Percentiles rank a stretch among this genome's conserved stretches.
Evolutionary conservation across 2,329 filamentous ascomycete species (phyloP).

Genomic region (Aspergillus alliaceus): DNA sequence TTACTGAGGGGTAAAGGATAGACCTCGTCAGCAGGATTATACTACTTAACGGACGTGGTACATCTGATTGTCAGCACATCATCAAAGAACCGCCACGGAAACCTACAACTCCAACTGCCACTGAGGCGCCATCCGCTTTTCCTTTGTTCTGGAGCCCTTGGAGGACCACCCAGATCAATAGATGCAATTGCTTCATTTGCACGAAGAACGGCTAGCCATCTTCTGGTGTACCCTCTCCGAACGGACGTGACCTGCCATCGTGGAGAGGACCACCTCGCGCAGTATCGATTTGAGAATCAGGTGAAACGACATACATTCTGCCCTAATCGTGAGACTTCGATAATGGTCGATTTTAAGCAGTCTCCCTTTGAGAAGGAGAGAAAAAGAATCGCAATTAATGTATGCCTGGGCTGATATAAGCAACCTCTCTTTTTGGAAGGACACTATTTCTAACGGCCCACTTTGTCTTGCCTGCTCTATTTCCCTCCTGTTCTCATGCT

Average conservation of each 20-base stretch:
- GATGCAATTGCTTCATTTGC: constrained; percentile 6
- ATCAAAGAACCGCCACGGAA: background rate
- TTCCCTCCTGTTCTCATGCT: background rate
- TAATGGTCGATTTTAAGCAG: background rate
- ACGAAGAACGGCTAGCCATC: background rate
- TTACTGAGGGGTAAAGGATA: background rate
- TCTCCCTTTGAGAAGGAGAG: background rate
- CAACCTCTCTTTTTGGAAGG: too few relatives aligned
- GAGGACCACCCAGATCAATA: background rate
- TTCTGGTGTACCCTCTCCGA: background rate
- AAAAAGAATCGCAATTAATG: background rate
- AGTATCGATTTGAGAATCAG: background rate
- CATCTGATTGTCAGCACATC: too few relatives aligned
- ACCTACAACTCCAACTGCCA: background rate
- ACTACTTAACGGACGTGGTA: background rate
- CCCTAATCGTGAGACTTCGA: background rate
- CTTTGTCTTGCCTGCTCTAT: background rate
- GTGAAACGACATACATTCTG: background rate
- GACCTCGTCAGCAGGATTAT: background rate
- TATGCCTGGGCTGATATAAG: background rate
- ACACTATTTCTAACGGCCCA: too few relatives aligned
- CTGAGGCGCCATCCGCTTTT: background rate
- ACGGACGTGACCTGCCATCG: background rate
- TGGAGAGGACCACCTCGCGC: background rate
- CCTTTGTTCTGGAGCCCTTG: background rate